Conservation (phyloP, 2,329 filamentous ascomycete genomes). For the Aspergillus ibericus region DNA sequence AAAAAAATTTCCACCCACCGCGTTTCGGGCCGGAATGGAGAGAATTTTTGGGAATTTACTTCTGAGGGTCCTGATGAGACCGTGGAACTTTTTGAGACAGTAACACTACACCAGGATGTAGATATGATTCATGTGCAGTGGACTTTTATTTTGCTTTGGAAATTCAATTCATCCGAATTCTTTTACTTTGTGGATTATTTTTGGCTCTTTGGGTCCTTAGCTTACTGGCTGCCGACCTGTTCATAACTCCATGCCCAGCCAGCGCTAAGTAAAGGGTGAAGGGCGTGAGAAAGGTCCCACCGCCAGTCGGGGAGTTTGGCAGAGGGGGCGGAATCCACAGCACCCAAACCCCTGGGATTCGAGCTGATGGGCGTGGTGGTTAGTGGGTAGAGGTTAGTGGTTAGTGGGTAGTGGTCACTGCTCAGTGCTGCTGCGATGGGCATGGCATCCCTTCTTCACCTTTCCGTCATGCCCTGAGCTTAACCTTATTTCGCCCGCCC, state of each 20-base stretch:
- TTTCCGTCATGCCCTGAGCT: constrained; percentile 15
- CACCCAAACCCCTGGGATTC: background rate
- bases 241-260: background rate
- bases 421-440: too few relatives aligned
- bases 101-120: background rate
- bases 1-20: background rate
- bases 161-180: background rate
- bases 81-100: background rate
- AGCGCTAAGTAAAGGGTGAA: background rate
- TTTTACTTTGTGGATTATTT: background rate
- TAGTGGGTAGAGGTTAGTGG: background rate
- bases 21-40: background rate
- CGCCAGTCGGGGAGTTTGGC: background rate
- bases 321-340: background rate
- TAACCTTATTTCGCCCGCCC: constrained; percentile 23
- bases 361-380: background rate
- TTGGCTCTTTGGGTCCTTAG: background rate
- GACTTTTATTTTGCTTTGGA: background rate
- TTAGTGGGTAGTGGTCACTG: background rate
- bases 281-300: background rate
- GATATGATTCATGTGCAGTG: background rate
- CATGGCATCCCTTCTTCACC: background rate
- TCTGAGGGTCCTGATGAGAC: background rate
- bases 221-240: background rate
- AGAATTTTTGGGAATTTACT: background rate